Conservation (phyloP, 2,329 filamentous ascomycete genomes). For the Aspergillus texensis region DNA sequence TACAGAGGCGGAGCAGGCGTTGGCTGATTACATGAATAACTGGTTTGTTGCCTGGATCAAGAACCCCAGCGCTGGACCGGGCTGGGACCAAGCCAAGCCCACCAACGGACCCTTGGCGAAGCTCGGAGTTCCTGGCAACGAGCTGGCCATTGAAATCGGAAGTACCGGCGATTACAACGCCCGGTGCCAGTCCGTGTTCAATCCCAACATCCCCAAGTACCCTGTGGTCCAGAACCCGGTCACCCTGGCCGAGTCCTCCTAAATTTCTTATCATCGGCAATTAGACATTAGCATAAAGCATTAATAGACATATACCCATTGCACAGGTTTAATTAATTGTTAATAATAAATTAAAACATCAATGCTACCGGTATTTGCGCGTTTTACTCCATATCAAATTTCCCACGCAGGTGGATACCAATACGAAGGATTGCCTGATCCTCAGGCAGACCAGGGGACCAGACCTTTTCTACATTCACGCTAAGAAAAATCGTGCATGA, state of each 20-base stretch:
- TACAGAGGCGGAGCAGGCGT: slow-evolving; percentile 19
- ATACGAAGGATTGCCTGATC: neutral
- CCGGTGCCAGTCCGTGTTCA: slow-evolving; percentile 24
- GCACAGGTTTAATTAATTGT: neutral
- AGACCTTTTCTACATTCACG: neutral
- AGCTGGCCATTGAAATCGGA: slow-evolving; percentile 19
- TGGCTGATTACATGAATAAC: slow-evolving; percentile 25
- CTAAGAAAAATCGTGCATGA: neutral
- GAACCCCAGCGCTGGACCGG: slow-evolving; percentile 22
- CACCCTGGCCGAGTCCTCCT: slow-evolving; percentile 7
- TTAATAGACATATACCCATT: slow-evolving; percentile 3
- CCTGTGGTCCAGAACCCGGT: slow-evolving; percentile 24
- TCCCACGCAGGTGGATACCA: neutral
- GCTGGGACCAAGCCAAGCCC: slow-evolving; percentile 20
- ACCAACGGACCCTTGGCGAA: slow-evolving; percentile 21
- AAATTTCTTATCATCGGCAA: neutral
- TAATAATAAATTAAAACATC: neutral
- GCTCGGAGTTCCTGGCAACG: slow-evolving; percentile 23
- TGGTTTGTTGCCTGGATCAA: slow-evolving; percentile 28
- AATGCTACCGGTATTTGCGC: neutral
- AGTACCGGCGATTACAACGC: slow-evolving; percentile 23
- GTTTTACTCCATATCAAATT: neutral
- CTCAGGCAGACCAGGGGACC: neutral
- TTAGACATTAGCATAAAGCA: neutral
- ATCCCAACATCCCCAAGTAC: slow-evolving; percentile 22